Conservation (phyloP, 129 eudicot species). For the Lonicera japonica region DNA sequence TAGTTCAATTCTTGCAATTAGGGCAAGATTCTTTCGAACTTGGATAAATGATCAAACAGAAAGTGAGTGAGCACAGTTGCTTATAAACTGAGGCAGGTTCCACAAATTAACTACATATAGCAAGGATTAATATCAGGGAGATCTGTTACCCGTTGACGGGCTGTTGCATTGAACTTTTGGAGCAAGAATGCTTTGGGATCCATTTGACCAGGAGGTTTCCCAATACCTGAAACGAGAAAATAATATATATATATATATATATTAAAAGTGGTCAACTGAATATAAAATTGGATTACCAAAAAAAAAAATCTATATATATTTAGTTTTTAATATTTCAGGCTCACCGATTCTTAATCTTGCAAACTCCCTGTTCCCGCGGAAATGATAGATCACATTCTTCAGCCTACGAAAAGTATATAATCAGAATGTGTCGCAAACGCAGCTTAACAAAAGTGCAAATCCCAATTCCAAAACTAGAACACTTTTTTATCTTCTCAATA, state of each 20-base stretch:
- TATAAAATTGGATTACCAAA: not conserved
- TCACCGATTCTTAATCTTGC: slow-evolving; percentile 81
- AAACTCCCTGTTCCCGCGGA: slow-evolving; percentile 69
- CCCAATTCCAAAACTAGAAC: not conserved
- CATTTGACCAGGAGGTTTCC: slow-evolving; percentile 93
- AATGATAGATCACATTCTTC: slow-evolving; percentile 77
- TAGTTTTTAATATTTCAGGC: slow-evolving; percentile 1
- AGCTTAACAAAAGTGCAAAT: not conserved
- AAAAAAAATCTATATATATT: not conserved
- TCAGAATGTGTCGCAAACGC: not conserved
- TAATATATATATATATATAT: not conserved
- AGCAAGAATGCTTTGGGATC: slow-evolving; percentile 98
- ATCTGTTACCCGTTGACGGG: slow-evolving; percentile 54
- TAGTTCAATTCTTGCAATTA: no score
- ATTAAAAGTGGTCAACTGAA: not conserved
- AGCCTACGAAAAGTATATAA: slow-evolving; percentile 30
- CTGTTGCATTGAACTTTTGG: slow-evolving; percentile 76
- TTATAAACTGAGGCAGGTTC: no score
- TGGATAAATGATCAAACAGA: no score
- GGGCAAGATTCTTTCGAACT: no score
- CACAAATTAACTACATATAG: no score
- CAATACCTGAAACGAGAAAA: slow-evolving; percentile 48
- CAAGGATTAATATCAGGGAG: no score
- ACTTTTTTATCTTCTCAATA: not conserved
- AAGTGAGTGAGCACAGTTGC: no score